phyloP scores from a whole-genome alignment of 1,284 basidiomycete genomes.

The Leucoagaricus sp. region DNA sequence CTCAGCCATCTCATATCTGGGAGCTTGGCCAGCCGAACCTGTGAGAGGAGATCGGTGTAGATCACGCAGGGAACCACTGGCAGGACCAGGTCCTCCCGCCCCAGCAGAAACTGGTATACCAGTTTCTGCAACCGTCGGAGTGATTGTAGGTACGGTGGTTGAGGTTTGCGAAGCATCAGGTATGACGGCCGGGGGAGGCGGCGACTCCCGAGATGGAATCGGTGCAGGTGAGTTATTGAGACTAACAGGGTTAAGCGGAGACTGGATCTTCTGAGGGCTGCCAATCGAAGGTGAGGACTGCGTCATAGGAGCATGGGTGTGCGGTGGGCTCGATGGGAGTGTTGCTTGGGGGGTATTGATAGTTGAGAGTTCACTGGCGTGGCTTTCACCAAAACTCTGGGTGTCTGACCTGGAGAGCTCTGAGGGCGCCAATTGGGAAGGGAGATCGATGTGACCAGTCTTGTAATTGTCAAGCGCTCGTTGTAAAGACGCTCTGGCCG shows the following conservation, averaged over 20 bases:
- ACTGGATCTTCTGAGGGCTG: slow-evolving; percentile 18
- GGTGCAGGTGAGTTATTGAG: slow-evolving; percentile 60
- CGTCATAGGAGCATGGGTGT: slow-evolving; percentile 17
- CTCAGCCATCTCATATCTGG: slow-evolving; percentile 43
- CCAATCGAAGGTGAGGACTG: slow-evolving; percentile 18
- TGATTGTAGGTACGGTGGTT: slow-evolving; percentile 35
- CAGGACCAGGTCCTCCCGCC: slow-evolving; percentile 58
- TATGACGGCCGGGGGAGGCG: slow-evolving; percentile 25
- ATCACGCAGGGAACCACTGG: slow-evolving; percentile 61
- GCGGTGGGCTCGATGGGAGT: slow-evolving; percentile 17
- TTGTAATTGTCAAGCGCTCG: slow-evolving; percentile 74
- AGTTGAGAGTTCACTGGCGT: slow-evolving; percentile 67
- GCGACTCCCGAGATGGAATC: slow-evolving; percentile 39
- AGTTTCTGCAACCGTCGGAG: slow-evolving; percentile 66
- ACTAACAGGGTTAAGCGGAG: slow-evolving; percentile 47
- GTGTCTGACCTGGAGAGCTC: slow-evolving; percentile 71
- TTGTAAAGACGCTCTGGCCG: slow-evolving; percentile 72
- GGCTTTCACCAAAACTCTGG: slow-evolving; percentile 78
- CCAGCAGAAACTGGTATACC: slow-evolving; percentile 56
- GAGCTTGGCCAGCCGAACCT: background rate
- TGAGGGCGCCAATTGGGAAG: slow-evolving; percentile 41
- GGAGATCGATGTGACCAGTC: slow-evolving; percentile 60
- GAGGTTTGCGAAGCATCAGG: slow-evolving; percentile 24
- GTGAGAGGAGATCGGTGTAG: slow-evolving; percentile 38
- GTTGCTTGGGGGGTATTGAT: slow-evolving; percentile 34